Percentiles rank a stretch among this genome's conserved stretches.
These are phyloP conservation scores for Schizosaccharomyces osmophilus DNA, from an alignment of 805 yeast species.

Conservation along the genomic window DNA sequence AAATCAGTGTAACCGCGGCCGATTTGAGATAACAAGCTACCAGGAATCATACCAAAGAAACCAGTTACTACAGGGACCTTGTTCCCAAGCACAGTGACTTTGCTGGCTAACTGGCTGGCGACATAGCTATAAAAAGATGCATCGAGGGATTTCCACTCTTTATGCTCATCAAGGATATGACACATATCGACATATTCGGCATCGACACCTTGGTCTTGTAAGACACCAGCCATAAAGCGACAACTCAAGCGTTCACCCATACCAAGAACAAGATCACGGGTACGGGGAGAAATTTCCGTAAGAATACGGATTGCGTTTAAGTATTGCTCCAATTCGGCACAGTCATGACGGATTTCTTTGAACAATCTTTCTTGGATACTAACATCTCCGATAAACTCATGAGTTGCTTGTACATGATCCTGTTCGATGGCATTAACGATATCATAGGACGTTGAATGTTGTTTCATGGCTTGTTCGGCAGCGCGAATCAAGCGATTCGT, in stretches of 20 bases:
- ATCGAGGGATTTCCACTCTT: slow-evolving; percentile 37
- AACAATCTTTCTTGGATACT: slow-evolving; percentile 30
- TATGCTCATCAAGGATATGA: slow-evolving; percentile 38
- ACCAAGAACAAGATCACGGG: slow-evolving; percentile 73
- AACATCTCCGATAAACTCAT: slow-evolving; percentile 21
- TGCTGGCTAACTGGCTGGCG: slow-evolving; percentile 25
- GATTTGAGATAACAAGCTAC: slow-evolving; percentile 74
- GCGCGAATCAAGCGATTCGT: slow-evolving; percentile 65
- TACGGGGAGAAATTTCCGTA: slow-evolving; percentile 74
- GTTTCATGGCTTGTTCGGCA: slow-evolving; percentile 36
- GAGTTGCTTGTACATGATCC: slow-evolving; percentile 63
- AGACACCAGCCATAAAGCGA: slow-evolving; percentile 60
- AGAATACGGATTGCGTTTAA: slow-evolving; percentile 71
- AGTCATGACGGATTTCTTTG: slow-evolving; percentile 34
- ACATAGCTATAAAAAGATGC: slow-evolving; percentile 32
- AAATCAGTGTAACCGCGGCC: slow-evolving; percentile 96
- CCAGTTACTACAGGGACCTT: slow-evolving; percentile 75
- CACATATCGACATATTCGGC: slow-evolving; percentile 65
- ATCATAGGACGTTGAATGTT: slow-evolving; percentile 21
- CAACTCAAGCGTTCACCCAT: slow-evolving; percentile 87
- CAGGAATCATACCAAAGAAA: slow-evolving; percentile 86
- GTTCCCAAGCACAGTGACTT: slow-evolving; percentile 16
- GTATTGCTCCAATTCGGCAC: slow-evolving; percentile 41
- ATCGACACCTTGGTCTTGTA: slow-evolving; percentile 58
- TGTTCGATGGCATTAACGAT: slow-evolving; percentile 43